Evolutionary conservation across 2,329 filamentous ascomycete genomes (phyloP).

Genomic region (Claviceps arundinis): DNA sequence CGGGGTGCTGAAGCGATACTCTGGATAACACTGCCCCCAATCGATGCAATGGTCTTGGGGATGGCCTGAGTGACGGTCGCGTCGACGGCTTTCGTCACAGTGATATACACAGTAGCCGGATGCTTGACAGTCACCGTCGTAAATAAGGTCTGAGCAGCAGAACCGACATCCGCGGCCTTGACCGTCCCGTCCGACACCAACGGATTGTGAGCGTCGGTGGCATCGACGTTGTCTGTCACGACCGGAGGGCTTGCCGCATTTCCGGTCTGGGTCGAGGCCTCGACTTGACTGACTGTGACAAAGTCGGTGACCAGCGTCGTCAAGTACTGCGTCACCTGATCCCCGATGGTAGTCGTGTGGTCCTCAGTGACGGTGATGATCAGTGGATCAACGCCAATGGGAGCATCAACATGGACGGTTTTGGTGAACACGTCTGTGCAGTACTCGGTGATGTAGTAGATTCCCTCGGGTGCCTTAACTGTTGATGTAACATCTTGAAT

Average conservation of each 20-base stretch:
- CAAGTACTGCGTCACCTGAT: not conserved
- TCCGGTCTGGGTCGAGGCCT: not conserved
- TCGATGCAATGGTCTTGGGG: not conserved
- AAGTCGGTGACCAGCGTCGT: not conserved
- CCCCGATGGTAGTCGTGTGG: not conserved
- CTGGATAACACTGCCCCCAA: not conserved
- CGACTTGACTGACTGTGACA: not conserved
- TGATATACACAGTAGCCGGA: not conserved
- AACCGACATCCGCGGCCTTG: not conserved
- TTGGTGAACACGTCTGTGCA: not conserved
- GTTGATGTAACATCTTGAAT: not conserved
- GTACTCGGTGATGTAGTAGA: not conserved
- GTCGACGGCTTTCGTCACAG: not conserved
- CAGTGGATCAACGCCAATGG: too few species aligned
- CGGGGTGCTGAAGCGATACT: not conserved
- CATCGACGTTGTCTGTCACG: not conserved
- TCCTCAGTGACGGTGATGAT: not conserved
- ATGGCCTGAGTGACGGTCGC: not conserved
- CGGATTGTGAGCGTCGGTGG: not conserved
- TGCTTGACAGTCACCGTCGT: not conserved
- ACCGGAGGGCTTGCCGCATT: not conserved
- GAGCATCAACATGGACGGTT: not conserved
- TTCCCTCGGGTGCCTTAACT: not conserved
- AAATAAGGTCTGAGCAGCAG: not conserved
- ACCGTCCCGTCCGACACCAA: not conserved